Evolutionary conservation across 176 grass and related monocot genomes (phyloP).

Genomic region (Ampelocalamus luodianensis): DNA sequence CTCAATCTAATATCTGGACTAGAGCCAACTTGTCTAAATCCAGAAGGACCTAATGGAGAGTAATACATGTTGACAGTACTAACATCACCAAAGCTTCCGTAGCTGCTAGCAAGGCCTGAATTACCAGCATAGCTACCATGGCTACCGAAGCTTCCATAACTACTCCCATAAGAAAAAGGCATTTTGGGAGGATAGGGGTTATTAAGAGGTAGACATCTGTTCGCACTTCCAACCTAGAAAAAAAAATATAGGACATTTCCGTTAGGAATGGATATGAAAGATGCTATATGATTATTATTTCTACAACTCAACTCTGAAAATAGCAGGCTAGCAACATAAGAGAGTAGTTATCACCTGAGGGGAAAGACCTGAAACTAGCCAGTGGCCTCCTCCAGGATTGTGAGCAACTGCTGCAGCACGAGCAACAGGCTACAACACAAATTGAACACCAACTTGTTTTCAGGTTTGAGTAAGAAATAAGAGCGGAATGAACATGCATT

Average conservation of each 20-base stretch:
- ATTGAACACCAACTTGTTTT: slow-evolving; percentile 15
- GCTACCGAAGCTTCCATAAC: slow-evolving; percentile 86
- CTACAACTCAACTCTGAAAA: slow-evolving; percentile 29
- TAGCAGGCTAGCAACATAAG: background rate
- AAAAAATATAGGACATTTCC: background rate
- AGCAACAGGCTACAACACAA: slow-evolving; percentile 81
- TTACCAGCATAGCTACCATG: slow-evolving; percentile 90
- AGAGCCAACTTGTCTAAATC: slow-evolving; percentile 73
- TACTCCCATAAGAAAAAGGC: slow-evolving; percentile 87
- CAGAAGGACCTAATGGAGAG: slow-evolving; percentile 74
- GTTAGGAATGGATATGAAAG: slow-evolving; percentile 31
- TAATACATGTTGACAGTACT: slow-evolving; percentile 69
- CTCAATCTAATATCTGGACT: slow-evolving; percentile 78
- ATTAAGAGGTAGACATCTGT: slow-evolving; percentile 62
- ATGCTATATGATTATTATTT: slow-evolving; percentile 22
- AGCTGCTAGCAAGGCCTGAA: slow-evolving; percentile 74
- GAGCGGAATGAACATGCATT: background rate
- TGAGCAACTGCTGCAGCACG: slow-evolving; percentile 81
- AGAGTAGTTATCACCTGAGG: slow-evolving; percentile 69
- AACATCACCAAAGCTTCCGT: slow-evolving; percentile 84
- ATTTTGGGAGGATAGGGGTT: slow-evolving; percentile 69
- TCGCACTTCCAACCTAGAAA: slow-evolving; percentile 73
- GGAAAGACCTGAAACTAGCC: slow-evolving; percentile 91
- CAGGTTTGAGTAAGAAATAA: slow-evolving; percentile 25
- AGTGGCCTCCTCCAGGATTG: slow-evolving; percentile 92